Conservation (phyloP, 352 stramenopile species). For the Pythium insidiosum region DNA sequence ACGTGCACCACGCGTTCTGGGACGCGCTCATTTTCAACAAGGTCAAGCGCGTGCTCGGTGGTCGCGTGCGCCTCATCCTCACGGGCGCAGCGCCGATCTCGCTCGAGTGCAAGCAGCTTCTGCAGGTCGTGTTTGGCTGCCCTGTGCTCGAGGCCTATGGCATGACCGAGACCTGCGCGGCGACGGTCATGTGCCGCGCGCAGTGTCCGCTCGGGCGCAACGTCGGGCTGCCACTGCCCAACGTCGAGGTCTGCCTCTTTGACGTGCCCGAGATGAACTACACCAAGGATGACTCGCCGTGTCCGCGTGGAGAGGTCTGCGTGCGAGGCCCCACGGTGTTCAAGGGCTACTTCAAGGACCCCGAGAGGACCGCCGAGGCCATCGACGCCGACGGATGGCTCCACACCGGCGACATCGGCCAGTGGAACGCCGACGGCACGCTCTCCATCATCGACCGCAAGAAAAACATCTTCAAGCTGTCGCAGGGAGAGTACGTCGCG, state of each 20-base stretch:
- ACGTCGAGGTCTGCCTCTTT: constrained; percentile 88
- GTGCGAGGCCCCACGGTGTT: constrained; percentile 82
- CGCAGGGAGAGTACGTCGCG: too few species aligned
- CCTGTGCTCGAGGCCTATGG: constrained; percentile 93
- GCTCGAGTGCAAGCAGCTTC: constrained; percentile 91
- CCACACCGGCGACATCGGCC: constrained; percentile 96
- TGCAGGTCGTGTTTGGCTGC: constrained; percentile 88
- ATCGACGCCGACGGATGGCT: constrained; percentile 94
- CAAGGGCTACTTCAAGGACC: constrained; percentile 93
- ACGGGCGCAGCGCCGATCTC: constrained; percentile 91
- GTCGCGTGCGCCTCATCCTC: constrained; percentile 86
- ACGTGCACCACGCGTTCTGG: constrained; percentile 76
- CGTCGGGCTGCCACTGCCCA: constrained; percentile 84
- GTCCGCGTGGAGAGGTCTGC: constrained; percentile 79
- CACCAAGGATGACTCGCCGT: constrained; percentile 36
- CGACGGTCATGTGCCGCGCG: constrained; percentile 27
- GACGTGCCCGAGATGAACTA: constrained; percentile 98
- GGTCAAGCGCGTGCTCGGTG: constrained; percentile 87
- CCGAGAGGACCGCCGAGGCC: constrained; percentile 83
- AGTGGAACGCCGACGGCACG: too few species aligned
- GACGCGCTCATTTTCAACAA: constrained; percentile 95
- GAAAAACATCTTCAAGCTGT: too few species aligned
- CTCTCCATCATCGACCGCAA: too few species aligned
- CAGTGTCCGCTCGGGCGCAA: constrained; percentile 62
- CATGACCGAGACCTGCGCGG: constrained; percentile 81